These are phyloP conservation scores for Earliella scabrosa DNA, from an alignment of 1,284 basidiomycete species.

Conservation along the genomic window DNA sequence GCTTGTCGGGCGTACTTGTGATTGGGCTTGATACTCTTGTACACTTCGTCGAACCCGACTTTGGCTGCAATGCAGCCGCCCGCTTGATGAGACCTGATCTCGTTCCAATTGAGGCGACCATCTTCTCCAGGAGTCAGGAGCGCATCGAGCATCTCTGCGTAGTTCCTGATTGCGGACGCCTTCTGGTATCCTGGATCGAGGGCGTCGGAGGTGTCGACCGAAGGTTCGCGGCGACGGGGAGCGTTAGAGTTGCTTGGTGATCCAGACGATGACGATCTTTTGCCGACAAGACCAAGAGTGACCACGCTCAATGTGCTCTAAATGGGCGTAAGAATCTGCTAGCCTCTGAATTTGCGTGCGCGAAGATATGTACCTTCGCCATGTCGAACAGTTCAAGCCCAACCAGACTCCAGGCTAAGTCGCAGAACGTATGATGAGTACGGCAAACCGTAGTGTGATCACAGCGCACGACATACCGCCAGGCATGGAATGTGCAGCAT, in stretches of 20 bases:
- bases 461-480: background rate
- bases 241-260: background rate
- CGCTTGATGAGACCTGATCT: background rate
- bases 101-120: constrained; percentile 7
- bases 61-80: constrained; percentile 1
- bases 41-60: constrained; percentile 8
- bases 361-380: background rate
- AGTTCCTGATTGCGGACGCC: constrained; percentile 2
- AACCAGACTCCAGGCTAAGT: background rate
- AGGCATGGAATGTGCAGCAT: constrained; percentile 2
- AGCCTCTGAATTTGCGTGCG: no score
- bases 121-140: background rate
- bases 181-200: constrained; percentile 6
- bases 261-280: background rate
- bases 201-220: background rate
- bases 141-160: constrained; percentile 8
- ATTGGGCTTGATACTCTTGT: background rate
- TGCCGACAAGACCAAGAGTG: background rate
- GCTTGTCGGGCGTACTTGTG: background rate
- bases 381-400: background rate
- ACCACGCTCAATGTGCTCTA: background rate
- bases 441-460: background rate
- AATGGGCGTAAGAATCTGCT: no score
- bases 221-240: background rate
- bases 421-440: background rate